Evolutionary conservation across 192 early-diverging fungal genomes (phyloP).

Genomic region (Coemansia sp.): DNA sequence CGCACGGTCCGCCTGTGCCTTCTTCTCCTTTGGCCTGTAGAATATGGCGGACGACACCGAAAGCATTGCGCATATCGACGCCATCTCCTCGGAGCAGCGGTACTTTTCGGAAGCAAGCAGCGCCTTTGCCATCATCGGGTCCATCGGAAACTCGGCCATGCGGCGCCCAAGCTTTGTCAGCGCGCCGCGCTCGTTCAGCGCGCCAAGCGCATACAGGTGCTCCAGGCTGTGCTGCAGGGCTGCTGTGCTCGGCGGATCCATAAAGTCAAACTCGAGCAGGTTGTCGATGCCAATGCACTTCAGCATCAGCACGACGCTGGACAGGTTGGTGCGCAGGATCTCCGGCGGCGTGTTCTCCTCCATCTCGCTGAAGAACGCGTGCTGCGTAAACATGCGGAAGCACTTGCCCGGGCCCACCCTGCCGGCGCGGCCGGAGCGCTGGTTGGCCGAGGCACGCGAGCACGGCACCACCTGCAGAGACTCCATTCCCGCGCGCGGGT

Average conservation of each 20-base stretch:
- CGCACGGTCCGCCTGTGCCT: slow-evolving; percentile 89
- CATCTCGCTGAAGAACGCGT: slow-evolving; percentile 92
- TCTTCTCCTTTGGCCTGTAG: slow-evolving; percentile 91
- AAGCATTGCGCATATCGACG: slow-evolving; percentile 93
- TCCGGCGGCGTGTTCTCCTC: slow-evolving; percentile 93
- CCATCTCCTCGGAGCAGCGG: slow-evolving; percentile 88
- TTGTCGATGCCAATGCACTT: slow-evolving; percentile 98
- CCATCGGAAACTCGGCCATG: slow-evolving; percentile 98
- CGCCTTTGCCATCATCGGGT: slow-evolving; percentile 93
- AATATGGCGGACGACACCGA: slow-evolving; percentile 78
- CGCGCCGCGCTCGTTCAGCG: slow-evolving; percentile 88
- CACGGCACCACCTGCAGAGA: slow-evolving; percentile 93
- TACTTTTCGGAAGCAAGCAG: slow-evolving; percentile 91
- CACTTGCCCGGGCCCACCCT: slow-evolving; percentile 96
- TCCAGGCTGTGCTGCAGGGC: slow-evolving; percentile 91
- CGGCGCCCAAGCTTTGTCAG: slow-evolving; percentile 93
- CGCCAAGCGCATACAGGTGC: slow-evolving; percentile 87
- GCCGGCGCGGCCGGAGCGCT: slow-evolving; percentile 94
- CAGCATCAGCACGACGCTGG: slow-evolving; percentile 84
- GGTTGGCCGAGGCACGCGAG: slow-evolving; percentile 90
- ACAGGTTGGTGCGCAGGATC: slow-evolving; percentile 94
- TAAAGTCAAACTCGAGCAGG: slow-evolving; percentile 95
- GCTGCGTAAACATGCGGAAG: slow-evolving; percentile 92
- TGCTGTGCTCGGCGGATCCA: slow-evolving; percentile 95
- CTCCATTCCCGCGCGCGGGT: slow-evolving; percentile 95